phyloP scores from a whole-genome alignment of 2,329 filamentous ascomycete genomes.

The Orbilia quercus region DNA sequence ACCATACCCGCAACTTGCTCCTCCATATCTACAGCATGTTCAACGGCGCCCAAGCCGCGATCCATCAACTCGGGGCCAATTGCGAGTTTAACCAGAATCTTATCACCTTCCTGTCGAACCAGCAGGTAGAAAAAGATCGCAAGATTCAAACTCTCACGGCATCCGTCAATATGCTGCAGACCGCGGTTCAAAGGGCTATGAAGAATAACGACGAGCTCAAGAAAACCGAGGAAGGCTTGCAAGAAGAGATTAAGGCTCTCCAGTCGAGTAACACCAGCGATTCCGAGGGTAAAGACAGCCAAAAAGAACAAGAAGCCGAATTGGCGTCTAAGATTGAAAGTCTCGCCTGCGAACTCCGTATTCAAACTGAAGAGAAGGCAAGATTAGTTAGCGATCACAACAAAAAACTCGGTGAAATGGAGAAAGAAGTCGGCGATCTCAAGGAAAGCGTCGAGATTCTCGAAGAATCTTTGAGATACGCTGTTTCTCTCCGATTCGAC shows the following conservation, averaged over 20 bases:
- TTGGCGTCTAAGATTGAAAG: slow-evolving; percentile 25
- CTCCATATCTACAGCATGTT: slow-evolving; percentile 55
- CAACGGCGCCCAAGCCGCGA: slow-evolving; percentile 51
- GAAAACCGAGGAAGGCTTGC: slow-evolving; percentile 46
- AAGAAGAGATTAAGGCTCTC: slow-evolving; percentile 46
- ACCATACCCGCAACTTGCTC: slow-evolving; percentile 50
- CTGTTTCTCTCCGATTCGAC: slow-evolving; percentile 35
- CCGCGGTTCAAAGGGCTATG: slow-evolving; percentile 52
- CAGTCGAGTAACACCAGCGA: slow-evolving; percentile 25
- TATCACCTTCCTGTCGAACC: slow-evolving; percentile 50
- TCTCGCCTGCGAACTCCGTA: slow-evolving; percentile 25
- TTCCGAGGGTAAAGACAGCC: not conserved
- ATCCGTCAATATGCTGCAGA: slow-evolving; percentile 54
- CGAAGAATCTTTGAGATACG: slow-evolving; percentile 46
- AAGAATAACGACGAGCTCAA: slow-evolving; percentile 55
- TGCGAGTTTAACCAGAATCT: slow-evolving; percentile 56
- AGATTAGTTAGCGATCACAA: slow-evolving; percentile 29
- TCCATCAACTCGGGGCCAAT: slow-evolving; percentile 53
- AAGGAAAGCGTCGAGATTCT: slow-evolving; percentile 51
- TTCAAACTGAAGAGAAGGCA: slow-evolving; percentile 33
- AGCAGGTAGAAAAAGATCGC: slow-evolving; percentile 51
- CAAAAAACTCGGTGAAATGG: slow-evolving; percentile 38
- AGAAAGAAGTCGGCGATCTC: slow-evolving; percentile 47
- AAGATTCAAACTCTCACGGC: slow-evolving; percentile 55
- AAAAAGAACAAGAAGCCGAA: slow-evolving; percentile 27